These are phyloP conservation scores for Thermothelomyces thermophilus DNA, from an alignment of 2,329 filamentous ascomycete genomes.

Conservation along the genomic window DNA sequence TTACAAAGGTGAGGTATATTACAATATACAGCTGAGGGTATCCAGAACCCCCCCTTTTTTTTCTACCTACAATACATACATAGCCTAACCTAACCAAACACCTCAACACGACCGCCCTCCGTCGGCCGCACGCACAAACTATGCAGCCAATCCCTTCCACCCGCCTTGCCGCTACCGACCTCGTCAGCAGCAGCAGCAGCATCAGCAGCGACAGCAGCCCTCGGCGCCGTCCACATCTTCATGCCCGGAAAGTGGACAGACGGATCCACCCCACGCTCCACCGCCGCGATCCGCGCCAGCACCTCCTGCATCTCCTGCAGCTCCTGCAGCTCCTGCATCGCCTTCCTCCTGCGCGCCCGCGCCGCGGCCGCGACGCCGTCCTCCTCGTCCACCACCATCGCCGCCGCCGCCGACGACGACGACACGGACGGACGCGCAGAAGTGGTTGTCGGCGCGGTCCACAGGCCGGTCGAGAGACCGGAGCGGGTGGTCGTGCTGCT, in stretches of 20 bases:
- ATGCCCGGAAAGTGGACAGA: conserved; percentile 18
- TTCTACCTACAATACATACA: background rate
- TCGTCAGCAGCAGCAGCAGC: no score
- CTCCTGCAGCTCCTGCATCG: conserved; percentile 15
- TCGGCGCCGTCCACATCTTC: conserved; percentile 19
- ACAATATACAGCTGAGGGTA: no score
- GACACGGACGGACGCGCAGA: no score
- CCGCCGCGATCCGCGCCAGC: conserved; percentile 24
- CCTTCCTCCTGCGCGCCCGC: conserved; percentile 16
- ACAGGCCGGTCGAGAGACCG: no score
- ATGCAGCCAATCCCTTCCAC: conserved; percentile 12
- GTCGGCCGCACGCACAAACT: conserved; percentile 6
- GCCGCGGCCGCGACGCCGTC: conserved; percentile 14
- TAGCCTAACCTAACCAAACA: conserved; percentile 8
- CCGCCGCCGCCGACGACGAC: no score
- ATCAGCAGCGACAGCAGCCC: no score
- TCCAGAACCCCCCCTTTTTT: no score
- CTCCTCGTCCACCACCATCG: background rate
- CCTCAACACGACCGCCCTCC: conserved; percentile 19
- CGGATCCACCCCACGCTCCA: conserved; percentile 22
- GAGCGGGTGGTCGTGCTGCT: no score
- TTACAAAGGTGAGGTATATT: no score
- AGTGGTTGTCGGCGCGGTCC: no score
- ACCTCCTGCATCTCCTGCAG: conserved; percentile 21
- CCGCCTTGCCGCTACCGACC: no score